Percentiles rank a stretch among this genome's conserved stretches.
Evolutionary conservation across 2,329 filamentous ascomycete species (phyloP).

Genomic region (Furcasterigmium furcatum): DNA sequence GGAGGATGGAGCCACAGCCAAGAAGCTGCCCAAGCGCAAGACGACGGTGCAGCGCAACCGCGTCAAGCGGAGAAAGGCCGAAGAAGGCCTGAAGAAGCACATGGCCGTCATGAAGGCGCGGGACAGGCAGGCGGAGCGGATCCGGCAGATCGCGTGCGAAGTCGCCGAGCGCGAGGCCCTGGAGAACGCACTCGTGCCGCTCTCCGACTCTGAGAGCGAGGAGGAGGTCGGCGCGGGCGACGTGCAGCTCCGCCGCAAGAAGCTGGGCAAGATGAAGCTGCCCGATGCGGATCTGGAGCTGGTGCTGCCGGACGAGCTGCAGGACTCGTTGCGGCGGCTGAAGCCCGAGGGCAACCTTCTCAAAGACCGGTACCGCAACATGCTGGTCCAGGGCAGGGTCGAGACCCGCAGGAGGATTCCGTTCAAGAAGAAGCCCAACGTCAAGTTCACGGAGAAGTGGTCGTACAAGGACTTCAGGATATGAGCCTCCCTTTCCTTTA

Average conservation of each 20-base stretch:
- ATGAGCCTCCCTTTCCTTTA: conserved; percentile 1
- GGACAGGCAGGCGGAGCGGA: conserved; percentile 66
- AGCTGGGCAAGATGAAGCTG: conserved; percentile 70
- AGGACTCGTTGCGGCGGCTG: conserved; percentile 75
- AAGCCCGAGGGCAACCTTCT: conserved; percentile 96
- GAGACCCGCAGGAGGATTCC: conserved; percentile 77
- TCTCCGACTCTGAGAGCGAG: conserved; percentile 40
- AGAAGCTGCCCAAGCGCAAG: conserved; percentile 78
- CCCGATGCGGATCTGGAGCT: conserved; percentile 80
- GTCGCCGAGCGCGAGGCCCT: conserved; percentile 55
- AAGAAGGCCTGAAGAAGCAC: conserved; percentile 73
- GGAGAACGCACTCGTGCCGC: conserved; percentile 31
- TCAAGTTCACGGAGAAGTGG: conserved; percentile 91
- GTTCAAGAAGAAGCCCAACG: conserved; percentile 80
- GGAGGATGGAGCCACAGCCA: conserved; percentile 56
- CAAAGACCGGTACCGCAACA: conserved; percentile 84
- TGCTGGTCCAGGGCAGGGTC: conserved; percentile 85
- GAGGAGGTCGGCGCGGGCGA: conserved; percentile 58
- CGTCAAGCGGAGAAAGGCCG: conserved; percentile 83
- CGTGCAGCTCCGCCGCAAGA: conserved; percentile 63
- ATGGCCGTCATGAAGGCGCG: conserved; percentile 72
- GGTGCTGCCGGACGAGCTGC: conserved; percentile 76
- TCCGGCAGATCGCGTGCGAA: conserved; percentile 68
- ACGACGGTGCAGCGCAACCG: conserved; percentile 84
- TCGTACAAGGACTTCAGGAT: conserved; percentile 83